These are phyloP conservation scores for Stropharia rugosoannulata DNA, from an alignment of 768 basidiomycete species.

Conservation along the genomic window DNA sequence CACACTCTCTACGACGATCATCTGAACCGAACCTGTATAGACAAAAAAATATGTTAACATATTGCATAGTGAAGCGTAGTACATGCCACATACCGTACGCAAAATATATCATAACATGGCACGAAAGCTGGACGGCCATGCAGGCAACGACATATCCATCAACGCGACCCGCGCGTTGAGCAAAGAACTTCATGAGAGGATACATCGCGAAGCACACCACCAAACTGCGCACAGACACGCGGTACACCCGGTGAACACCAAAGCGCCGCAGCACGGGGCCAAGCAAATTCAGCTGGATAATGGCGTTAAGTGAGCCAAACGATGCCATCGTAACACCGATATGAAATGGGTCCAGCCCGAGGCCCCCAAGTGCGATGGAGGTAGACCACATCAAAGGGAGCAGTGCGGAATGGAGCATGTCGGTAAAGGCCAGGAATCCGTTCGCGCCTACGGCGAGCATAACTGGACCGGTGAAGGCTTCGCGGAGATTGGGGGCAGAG, in stretches of 20 bases:
- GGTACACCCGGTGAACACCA: conserved; percentile 54
- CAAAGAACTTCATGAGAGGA: conserved; percentile 35
- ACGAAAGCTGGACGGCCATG: conserved; percentile 31
- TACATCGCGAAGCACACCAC: conserved; percentile 27
- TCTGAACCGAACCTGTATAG: conserved; percentile 51
- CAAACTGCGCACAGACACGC: conserved; percentile 28
- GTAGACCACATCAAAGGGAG: conserved; percentile 53
- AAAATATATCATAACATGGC: conserved; percentile 24
- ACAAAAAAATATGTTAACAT: background rate
- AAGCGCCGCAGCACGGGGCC: conserved; percentile 48
- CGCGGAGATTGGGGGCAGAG: conserved; percentile 1
- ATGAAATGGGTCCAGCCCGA: conserved; percentile 58
- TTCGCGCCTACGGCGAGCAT: conserved; percentile 31
- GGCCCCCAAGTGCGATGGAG: conserved; percentile 58
- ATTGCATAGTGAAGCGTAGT: background rate
- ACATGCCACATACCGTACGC: conserved; percentile 33
- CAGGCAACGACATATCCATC: conserved; percentile 30
- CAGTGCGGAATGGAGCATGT: conserved; percentile 36
- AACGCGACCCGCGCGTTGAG: conserved; percentile 30
- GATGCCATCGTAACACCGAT: conserved; percentile 49
- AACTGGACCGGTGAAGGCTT: conserved; percentile 28
- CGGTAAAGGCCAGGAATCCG: conserved; percentile 36
- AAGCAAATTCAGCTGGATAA: conserved; percentile 54
- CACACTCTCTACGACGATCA: conserved; percentile 41
- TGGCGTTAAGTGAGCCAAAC: conserved; percentile 43